phyloP scores from a whole-genome alignment of 345 rosid genomes.

The Aquilaria malaccensis region DNA sequence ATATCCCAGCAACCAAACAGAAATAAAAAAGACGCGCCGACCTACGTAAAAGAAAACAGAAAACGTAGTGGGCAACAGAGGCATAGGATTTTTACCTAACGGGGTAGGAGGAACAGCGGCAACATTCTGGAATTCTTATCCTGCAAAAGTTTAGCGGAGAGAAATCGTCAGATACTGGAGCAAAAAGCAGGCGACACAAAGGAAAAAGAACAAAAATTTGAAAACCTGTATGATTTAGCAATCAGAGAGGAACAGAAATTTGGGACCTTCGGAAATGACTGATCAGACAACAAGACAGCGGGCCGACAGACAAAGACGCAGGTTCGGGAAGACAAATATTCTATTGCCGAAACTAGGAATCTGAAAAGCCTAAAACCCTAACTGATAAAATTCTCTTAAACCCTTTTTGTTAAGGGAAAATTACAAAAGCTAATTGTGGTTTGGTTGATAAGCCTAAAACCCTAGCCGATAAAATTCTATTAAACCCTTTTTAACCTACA shows the following conservation, averaged over 20 bases:
- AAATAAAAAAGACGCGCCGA: too few species aligned
- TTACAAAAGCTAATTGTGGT: not conserved
- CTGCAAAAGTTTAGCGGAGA: not conserved
- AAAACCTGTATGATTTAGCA: too few species aligned
- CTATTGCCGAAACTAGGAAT: not conserved
- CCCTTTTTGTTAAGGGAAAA: not conserved
- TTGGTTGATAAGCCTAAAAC: not conserved
- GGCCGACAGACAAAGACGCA: not conserved
- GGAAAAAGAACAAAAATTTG: not conserved
- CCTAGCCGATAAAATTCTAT: slow-evolving; percentile 7
- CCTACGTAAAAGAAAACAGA: too few species aligned
- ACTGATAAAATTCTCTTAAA: slow-evolving; percentile 4
- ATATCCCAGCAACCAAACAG: too few species aligned
- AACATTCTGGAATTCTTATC: too few species aligned
- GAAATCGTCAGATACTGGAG: not conserved
- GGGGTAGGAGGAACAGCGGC: too few species aligned
- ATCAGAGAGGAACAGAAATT: not conserved
- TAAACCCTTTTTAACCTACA: not conserved
- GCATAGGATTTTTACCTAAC: too few species aligned
- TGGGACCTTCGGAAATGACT: slow-evolving; percentile 1
- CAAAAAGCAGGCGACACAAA: not conserved
- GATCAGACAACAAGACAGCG: not conserved
- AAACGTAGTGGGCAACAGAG: too few species aligned
- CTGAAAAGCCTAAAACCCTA: slow-evolving; percentile 7
- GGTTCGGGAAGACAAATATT: not conserved